Percentiles rank a stretch among this genome's conserved stretches.
phyloP scores from a whole-genome alignment of 2,329 filamentous ascomycete genomes.

The Exophiala xenobiotica region DNA sequence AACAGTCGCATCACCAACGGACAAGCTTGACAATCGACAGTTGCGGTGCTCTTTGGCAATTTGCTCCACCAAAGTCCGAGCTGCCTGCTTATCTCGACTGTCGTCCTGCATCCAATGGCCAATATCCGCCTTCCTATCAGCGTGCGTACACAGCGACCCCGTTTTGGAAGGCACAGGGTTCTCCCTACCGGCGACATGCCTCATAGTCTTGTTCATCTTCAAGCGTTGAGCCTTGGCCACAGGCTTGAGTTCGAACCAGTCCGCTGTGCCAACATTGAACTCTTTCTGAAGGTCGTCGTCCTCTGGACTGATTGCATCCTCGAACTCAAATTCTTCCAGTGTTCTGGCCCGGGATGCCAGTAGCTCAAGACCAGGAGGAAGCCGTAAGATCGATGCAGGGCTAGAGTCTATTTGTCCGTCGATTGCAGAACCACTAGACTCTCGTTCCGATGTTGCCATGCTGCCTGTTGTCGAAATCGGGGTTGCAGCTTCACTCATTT shows the following conservation, averaged over 20 bases:
- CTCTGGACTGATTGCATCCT: not conserved
- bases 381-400: slow-evolving; percentile 5
- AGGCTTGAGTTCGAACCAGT: slow-evolving; percentile 25
- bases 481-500: slow-evolving; percentile 3
- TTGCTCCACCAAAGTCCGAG: slow-evolving; percentile 12
- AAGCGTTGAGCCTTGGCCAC: slow-evolving; percentile 16
- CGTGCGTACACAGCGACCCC: not conserved
- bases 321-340: not conserved
- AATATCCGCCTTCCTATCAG: slow-evolving; percentile 4
- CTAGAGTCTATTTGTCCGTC: not conserved
- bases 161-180: slow-evolving; percentile 5
- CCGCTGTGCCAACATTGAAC: slow-evolving; percentile 19
- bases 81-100: slow-evolving; percentile 1
- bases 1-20: not conserved
- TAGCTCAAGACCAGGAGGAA: slow-evolving; percentile 15
- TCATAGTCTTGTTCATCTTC: slow-evolving; percentile 23
- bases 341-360: not conserved
- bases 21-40: not conserved
- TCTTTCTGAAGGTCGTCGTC: slow-evolving; percentile 15
- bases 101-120: slow-evolving; percentile 6
- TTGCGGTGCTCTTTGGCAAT: slow-evolving; percentile 16
- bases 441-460: slow-evolving; percentile 6
- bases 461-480: not conserved
- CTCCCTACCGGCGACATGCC: slow-evolving; percentile 7
- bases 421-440: not conserved